Evolutionary conservation across 202 grass and related monocot species (phyloP).

Genomic region (Carex arenaria): DNA sequence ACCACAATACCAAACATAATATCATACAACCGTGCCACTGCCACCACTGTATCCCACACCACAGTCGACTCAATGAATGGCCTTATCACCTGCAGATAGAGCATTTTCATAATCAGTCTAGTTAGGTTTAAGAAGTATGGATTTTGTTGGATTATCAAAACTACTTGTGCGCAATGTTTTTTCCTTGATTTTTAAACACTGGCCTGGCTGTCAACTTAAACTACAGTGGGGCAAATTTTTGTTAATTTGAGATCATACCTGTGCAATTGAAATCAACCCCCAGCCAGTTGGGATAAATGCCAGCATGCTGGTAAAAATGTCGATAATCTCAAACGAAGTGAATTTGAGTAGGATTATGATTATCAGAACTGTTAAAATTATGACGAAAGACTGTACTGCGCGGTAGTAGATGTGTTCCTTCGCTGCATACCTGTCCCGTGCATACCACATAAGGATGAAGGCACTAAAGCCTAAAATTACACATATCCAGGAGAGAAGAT

Average conservation of each 20-base stretch:
- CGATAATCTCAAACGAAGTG: slow-evolving; percentile 71
- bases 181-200: background rate
- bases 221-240: background rate
- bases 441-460: slow-evolving; percentile 70
- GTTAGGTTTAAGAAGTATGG: background rate
- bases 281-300: slow-evolving; percentile 95
- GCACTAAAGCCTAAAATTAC: slow-evolving; percentile 56
- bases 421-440: slow-evolving; percentile 50
- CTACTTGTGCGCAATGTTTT: background rate
- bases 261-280: slow-evolving; percentile 90
- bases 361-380: slow-evolving; percentile 49
- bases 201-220: background rate
- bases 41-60: slow-evolving; percentile 68
- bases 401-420: slow-evolving; percentile 84
- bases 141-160: background rate
- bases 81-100: slow-evolving; percentile 44
- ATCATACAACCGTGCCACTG: slow-evolving; percentile 78
- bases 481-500: slow-evolving; percentile 88
- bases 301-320: slow-evolving; percentile 83
- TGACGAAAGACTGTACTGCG: slow-evolving; percentile 43
- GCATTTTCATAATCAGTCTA: slow-evolving; percentile 3
- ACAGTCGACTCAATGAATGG: slow-evolving; percentile 86
- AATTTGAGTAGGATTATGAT: slow-evolving; percentile 71
- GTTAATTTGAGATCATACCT: slow-evolving; percentile 23
- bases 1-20: slow-evolving; percentile 72